Conservation (phyloP, 306 rosid genomes). For the Rubus idaeus region DNA sequence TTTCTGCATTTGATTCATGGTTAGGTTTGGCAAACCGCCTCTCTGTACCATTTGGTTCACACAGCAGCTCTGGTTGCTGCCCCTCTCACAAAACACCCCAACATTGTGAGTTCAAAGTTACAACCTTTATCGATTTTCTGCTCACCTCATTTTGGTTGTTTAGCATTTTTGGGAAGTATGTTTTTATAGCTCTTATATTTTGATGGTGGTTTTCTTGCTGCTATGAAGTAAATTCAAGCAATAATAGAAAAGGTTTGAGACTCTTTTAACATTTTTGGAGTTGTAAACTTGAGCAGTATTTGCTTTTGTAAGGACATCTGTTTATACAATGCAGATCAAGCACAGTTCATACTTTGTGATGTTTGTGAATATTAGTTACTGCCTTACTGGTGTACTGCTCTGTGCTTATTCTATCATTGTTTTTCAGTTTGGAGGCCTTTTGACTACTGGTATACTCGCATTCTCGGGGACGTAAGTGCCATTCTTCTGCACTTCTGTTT, state of each 20-base stretch:
- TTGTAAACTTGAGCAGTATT: not conserved
- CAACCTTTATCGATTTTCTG: not conserved
- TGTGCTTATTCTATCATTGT: not conserved
- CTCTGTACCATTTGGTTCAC: constrained; percentile 92
- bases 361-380: not conserved
- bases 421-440: constrained; percentile 85
- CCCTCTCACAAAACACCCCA: constrained; percentile 72
- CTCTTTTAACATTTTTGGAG: too few relatives aligned
- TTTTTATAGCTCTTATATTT: not conserved
- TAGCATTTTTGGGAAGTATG: not conserved
- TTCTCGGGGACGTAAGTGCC: constrained; percentile 91
- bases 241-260: not conserved
- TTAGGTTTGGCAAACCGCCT: constrained; percentile 94
- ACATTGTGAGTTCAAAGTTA: constrained; percentile 53
- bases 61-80: constrained; percentile 82
- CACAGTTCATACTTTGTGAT: not conserved
- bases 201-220: not conserved
- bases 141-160: not conserved
- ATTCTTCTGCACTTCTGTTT: not conserved
- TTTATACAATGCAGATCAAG: not conserved
- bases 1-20: not conserved
- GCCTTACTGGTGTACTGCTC: too few relatives aligned
- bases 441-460: constrained; percentile 76
- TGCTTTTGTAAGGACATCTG: not conserved
- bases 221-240: not conserved